These are phyloP conservation scores for Colletotrichum karsti DNA, from an alignment of 2,329 filamentous ascomycete species.

Conservation along the genomic window DNA sequence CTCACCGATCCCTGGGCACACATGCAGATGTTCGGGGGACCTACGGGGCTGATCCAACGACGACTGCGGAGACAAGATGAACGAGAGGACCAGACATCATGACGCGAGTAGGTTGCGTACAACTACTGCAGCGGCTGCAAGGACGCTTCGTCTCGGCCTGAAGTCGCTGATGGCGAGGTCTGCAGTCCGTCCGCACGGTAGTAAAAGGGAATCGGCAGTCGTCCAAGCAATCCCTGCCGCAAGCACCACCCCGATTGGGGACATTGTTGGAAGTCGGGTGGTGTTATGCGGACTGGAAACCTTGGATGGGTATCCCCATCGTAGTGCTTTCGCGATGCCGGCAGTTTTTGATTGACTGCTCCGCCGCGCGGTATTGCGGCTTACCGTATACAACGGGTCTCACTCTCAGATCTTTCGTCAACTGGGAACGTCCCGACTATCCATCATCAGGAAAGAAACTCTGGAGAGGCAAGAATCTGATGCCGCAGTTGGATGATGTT, in stretches of 20 bases:
- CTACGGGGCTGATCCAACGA: background rate
- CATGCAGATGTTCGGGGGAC: conserved; percentile 5
- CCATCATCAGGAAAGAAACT: background rate
- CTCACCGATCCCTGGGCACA: conserved; percentile 20
- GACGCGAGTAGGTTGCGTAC: conserved; percentile 10
- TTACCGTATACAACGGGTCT: background rate
- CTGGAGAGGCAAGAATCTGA: background rate
- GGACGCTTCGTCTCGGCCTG: conserved; percentile 15
- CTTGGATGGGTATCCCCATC: background rate
- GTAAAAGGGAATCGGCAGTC: conserved; percentile 15
- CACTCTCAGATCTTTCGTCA: background rate
- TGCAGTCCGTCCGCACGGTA: background rate
- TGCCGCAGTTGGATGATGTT: background rate
- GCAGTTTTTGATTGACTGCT: conserved; percentile 3
- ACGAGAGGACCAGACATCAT: conserved; percentile 1
- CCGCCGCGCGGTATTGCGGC: background rate
- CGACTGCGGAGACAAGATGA: conserved; percentile 6
- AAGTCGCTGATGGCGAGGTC: conserved; percentile 6
- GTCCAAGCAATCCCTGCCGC: background rate
- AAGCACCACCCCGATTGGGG: conserved; percentile 6
- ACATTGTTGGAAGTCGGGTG: background rate
- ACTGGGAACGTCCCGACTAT: background rate
- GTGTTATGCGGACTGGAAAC: conserved; percentile 8
- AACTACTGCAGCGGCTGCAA: background rate
- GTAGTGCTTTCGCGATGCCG: conserved; percentile 13